Base-by-base conservation (phyloP, 768 basidiomycete species). In the Coprinopsis marcescibilis region DNA sequence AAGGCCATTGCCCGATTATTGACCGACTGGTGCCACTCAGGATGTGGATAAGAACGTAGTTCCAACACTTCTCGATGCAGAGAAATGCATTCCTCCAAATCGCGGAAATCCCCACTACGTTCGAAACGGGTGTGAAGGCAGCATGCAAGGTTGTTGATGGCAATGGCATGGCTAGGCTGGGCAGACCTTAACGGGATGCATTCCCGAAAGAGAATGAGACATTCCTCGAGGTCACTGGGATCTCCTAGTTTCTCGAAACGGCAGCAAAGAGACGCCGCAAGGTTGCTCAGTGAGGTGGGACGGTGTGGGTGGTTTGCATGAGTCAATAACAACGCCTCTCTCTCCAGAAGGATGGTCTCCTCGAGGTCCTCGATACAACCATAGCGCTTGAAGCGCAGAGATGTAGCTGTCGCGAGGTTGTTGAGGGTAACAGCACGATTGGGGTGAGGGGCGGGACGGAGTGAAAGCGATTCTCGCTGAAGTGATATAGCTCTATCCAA, bases 201-300 rank as follows among this genome's bases (percentile, higher is more conserved):
- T 10, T 45, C 40, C 20, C 47, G 46, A 14, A 51, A 50, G 13
- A 39, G 21, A 8, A 4, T 23, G 15, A 63, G 55, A 3, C 58
- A 52, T 46, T 55, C 40, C 7, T 59, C 46, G 5, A 61, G 45
- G 43, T 53, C 52, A 14, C 1, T 3, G 3, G 11, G 5, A 21
- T 49, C 43, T n/a, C 50, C 37, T 26, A 23, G 14, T 14, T 33
- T 36, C n/a, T 35, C 11, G 25, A 50, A 57, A 25, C 46, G 48
- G 17, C 23, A 13, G 25, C 29, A 13, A 19, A 49, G 52, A 12
- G 41, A 23, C 32, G 11, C 27, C 17, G 49, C 55, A 17, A 58
- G 55, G 30, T 58, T 47, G 44, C 42, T 48, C 21, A 59, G 57
- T 5, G 52, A 45, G 1, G 7, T 11, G 13, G 45, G 33, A n/a